Base-by-base conservation (phyloP, 1,139 yeast species). In the Kurtzmaniella quercitrusa region DNA sequence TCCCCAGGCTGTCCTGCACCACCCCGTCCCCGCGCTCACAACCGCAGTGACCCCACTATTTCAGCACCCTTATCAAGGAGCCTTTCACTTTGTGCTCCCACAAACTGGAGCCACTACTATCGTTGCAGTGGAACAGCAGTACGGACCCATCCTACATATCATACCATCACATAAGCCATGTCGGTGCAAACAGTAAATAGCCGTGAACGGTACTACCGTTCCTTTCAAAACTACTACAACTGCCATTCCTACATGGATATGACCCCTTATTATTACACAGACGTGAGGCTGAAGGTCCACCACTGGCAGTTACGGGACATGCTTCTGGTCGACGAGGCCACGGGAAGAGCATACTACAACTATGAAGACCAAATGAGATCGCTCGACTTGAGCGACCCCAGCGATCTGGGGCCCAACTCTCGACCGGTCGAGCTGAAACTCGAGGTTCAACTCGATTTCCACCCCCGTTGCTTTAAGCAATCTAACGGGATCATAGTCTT, bases 281-380 rank as follows among this genome's bases (percentile, higher is more conserved):
- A 57, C 39, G 58, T 69, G 8, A 57, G 58, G 33, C 54, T 66
- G 8, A 58, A 60, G 16, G 69, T 63, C 38, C 81, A 82, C 49
- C 97, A 90, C 66, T 90, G 96, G 96, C 97, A 90, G 60, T 68
- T 90, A 37, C 72, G 95, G 41, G 95, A 90, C 57, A 72, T 90
- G 55, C 68, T 89, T 19, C 80, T 84, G 52, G 64, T 62, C 33
- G 70, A 70, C 46, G 52, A 56, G 29, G 37, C 48, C 3, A 50
- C 55, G 8, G 67, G 71, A 27, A 52, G 54, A 14, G 53, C 70
- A 9, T 70, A 58, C 50, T 71, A 62, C 48, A 68, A 74, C 15
- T 55, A 55, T 43, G 62, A 61, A 40, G 70, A 69, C 41, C 51
- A 60, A 12, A 58, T 72, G 16, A 57, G 68, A 53, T 52, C 46